phyloP scores from a whole-genome alignment of 768 basidiomycete genomes.

The Gelatoporia subvermispora region DNA sequence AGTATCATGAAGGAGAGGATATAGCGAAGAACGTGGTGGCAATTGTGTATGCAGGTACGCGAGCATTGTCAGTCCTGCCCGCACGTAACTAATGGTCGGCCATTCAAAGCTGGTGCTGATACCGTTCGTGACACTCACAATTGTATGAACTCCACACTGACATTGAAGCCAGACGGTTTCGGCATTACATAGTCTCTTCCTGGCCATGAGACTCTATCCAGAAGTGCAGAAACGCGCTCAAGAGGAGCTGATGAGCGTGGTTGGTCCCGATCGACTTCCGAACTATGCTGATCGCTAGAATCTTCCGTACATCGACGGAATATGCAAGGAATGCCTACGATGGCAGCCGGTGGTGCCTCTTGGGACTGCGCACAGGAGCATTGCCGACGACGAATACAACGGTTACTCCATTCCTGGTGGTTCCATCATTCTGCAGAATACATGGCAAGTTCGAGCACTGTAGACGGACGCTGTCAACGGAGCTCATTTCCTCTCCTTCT shows the following conservation, averaged over 20 bases:
- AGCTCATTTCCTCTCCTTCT: not conserved
- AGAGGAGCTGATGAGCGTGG: conserved; percentile 21
- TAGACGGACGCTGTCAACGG: not conserved
- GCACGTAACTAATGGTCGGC: not conserved
- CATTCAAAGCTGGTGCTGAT: conserved; percentile 13
- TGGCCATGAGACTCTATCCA: conserved; percentile 23
- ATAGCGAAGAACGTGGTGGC: conserved; percentile 12
- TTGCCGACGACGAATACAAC: conserved; percentile 13
- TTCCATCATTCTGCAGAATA: conserved; percentile 9
- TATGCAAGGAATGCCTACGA: conserved; percentile 26
- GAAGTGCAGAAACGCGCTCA: conserved; percentile 21
- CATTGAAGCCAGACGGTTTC: conserved; percentile 14
- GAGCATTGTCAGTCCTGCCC: not conserved
- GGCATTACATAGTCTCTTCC: conserved; percentile 18
- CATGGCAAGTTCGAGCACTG: conserved; percentile 7
- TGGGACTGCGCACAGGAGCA: conserved; percentile 9
- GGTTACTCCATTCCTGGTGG: conserved; percentile 16
- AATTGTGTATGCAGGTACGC: conserved; percentile 14
- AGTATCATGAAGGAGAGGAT: conserved; percentile 3
- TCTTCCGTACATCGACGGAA: conserved; percentile 24
- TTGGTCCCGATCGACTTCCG: conserved; percentile 23
- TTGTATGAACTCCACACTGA: not conserved
- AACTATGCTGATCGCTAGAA: conserved; percentile 11
- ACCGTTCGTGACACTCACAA: conserved; percentile 9
- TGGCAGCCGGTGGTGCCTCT: conserved; percentile 23